Evolutionary conservation across 352 stramenopile species (phyloP).

Genomic region (Pythium volutum): DNA sequence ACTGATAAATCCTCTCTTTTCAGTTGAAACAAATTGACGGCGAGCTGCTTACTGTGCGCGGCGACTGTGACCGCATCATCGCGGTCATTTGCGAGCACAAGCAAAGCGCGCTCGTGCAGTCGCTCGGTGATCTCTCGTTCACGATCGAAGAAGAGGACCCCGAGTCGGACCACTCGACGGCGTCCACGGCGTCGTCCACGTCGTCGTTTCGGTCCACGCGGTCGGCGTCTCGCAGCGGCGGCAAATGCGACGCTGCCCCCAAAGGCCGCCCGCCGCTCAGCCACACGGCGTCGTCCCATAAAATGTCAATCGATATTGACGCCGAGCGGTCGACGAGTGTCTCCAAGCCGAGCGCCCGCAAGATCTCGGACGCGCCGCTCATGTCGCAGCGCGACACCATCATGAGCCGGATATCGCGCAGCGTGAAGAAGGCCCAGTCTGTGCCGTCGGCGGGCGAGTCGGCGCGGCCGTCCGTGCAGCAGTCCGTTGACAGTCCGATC

Average conservation of each 20-base stretch:
- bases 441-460: conserved; percentile 8
- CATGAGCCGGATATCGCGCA: conserved; percentile 29
- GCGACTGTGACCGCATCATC: conserved; percentile 27
- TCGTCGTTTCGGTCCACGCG: conserved; percentile 21
- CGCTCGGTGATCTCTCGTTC: conserved; percentile 14
- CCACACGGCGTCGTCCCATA: too few species aligned
- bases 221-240: conserved; percentile 7
- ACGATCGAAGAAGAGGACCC: conserved; percentile 27
- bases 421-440: conserved; percentile 27
- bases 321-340: conserved; percentile 1
- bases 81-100: conserved; percentile 25
- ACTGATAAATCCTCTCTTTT: neutral
- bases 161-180: conserved; percentile 28
- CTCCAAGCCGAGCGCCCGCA: neutral
- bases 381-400: conserved; percentile 14
- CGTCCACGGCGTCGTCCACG: conserved; percentile 24
- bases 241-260: neutral
- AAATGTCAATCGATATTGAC: conserved; percentile 30
- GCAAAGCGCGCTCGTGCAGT: conserved; percentile 17
- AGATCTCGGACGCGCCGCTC: neutral
- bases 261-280: conserved; percentile 10
- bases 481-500: conserved; percentile 1
- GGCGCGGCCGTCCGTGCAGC: conserved; percentile 13
- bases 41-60: conserved; percentile 15
- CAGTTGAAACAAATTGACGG: conserved; percentile 26